Conservation (phyloP, 1,284 basidiomycete species). For the Cryptococcus deneoformans region DNA sequence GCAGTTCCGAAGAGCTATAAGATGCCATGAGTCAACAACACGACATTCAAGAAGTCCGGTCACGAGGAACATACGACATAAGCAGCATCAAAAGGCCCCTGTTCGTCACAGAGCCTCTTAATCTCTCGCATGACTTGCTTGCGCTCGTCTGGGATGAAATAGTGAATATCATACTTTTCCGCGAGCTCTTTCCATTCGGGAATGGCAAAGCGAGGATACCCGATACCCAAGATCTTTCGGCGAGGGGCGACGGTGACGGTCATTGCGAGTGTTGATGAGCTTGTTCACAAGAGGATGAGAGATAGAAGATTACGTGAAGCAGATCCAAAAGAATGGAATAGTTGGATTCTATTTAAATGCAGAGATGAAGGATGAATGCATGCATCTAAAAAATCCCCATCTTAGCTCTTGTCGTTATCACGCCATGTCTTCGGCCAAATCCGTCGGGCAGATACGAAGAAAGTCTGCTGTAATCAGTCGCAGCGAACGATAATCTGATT, state of each 20-base stretch:
- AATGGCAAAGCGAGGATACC: constrained; percentile 25
- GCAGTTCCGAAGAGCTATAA: constrained; percentile 20
- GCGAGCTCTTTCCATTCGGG: constrained; percentile 20
- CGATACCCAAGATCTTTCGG: constrained; percentile 28
- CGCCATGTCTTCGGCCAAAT: not conserved
- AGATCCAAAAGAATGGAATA: not conserved
- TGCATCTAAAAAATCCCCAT: not conserved
- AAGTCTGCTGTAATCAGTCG: too few species aligned
- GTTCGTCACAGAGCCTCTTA: constrained; percentile 20
- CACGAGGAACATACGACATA: constrained; percentile 21
- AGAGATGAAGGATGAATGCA: not conserved
- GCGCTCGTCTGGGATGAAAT: constrained; percentile 24
- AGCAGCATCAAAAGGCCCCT: constrained; percentile 29
- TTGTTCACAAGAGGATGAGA: not conserved
- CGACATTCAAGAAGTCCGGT: not conserved
- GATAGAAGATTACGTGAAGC: not conserved
- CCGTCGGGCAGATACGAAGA: not conserved
- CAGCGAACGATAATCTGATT: too few species aligned
- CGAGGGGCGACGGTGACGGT: constrained; percentile 3
- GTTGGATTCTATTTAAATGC: too few species aligned
- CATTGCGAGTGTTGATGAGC: constrained; percentile 1
- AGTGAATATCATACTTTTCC: constrained; percentile 26
- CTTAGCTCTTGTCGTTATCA: not conserved
- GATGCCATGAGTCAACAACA: not conserved
- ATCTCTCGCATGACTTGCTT: constrained; percentile 24